Percentiles rank a stretch among this genome's conserved stretches.
Evolutionary conservation across 257 asterid genomes (phyloP).

Genomic region (Capsicum baccatum): DNA sequence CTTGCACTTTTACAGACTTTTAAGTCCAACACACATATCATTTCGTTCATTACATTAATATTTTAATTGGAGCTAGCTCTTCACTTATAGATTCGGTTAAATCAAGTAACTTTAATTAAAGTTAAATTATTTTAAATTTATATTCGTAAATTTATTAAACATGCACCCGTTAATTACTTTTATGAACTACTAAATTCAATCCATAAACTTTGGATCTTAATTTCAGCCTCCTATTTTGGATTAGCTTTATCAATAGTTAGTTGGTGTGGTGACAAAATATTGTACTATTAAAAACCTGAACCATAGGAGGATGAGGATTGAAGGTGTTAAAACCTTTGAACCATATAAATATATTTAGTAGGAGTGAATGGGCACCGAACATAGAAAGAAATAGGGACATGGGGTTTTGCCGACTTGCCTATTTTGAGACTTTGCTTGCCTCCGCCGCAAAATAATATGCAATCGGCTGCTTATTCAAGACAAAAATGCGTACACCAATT

Average conservation of each 20-base stretch:
- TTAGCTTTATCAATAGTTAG: background rate
- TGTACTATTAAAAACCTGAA: no score
- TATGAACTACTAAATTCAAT: no score
- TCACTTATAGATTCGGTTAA: no score
- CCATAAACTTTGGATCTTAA: no score
- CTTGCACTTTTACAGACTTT: no score
- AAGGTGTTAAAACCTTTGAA: background rate
- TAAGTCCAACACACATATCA: no score
- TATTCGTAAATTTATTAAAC: no score
- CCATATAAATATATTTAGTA: background rate
- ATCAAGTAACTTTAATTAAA: no score
- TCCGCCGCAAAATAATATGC: background rate
- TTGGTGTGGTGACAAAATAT: background rate
- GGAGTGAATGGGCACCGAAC: background rate
- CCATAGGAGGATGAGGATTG: background rate
- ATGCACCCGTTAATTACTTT: no score
- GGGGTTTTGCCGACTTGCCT: conserved; percentile 26
- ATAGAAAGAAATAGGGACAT: background rate
- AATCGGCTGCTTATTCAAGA: background rate
- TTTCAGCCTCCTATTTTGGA: no score
- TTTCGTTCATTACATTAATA: no score
- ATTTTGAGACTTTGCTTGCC: background rate
- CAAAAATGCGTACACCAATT: background rate
- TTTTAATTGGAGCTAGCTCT: background rate
- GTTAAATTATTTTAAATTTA: no score